Evolutionary conservation across 768 basidiomycete genomes (phyloP).

Genomic region (Tylopilus intermedius): DNA sequence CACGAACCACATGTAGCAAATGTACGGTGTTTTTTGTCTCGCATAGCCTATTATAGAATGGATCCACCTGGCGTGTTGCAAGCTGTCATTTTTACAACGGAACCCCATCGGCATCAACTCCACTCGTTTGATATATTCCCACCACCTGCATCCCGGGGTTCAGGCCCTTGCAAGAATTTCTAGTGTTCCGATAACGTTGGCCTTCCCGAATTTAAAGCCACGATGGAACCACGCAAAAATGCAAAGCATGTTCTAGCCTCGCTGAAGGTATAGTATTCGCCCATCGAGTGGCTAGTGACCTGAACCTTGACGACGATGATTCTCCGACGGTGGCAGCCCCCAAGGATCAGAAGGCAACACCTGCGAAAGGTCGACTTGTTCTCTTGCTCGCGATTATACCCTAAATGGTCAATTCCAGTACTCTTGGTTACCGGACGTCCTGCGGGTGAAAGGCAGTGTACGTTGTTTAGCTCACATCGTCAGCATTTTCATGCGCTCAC

Average conservation of each 20-base stretch:
- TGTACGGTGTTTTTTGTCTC: constrained; percentile 2
- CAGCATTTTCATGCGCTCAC: constrained; percentile 5
- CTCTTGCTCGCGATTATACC: background rate
- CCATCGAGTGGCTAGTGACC: background rate
- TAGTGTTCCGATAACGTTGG: background rate
- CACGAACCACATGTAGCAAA: constrained; percentile 1
- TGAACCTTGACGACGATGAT: background rate
- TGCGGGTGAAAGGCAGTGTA: constrained; percentile 80
- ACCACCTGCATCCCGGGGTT: background rate
- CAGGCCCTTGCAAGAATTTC: background rate
- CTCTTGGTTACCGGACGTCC: constrained; percentile 86
- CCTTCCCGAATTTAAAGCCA: constrained; percentile 2
- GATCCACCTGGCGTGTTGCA: background rate
- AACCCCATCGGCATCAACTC: background rate
- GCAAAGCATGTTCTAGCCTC: constrained; percentile 15
- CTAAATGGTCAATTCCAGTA: constrained; percentile 42
- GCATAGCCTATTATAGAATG: constrained; percentile 2
- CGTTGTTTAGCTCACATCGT: constrained; percentile 24
- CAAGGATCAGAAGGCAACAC: constrained; percentile 46
- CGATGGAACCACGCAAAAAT: constrained; percentile 24
- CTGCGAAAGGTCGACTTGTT: constrained; percentile 43
- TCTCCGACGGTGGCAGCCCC: constrained; percentile 25
- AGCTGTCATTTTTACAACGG: background rate
- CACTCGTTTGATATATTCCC: background rate
- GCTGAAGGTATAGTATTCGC: constrained; percentile 23